Evolutionary conservation across 805 yeast species (phyloP), one percentile per base, ranked within the genome.

Genomic region (Ogataea siamensis): DNA sequence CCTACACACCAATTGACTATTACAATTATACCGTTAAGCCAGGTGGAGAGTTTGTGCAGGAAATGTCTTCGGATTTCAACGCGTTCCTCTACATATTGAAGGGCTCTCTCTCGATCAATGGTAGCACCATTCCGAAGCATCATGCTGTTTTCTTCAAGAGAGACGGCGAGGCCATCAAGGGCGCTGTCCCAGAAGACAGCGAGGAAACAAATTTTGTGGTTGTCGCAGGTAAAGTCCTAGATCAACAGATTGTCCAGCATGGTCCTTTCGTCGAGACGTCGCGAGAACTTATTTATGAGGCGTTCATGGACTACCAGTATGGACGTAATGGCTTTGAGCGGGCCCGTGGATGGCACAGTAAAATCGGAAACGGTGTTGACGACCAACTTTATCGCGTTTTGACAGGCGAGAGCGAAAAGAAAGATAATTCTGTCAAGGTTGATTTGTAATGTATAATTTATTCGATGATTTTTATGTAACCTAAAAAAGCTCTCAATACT

Each of bases 191-290:
- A n/a, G 71, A 60, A 15, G 49, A 54, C 13, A 69, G 70, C 7
- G 64, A 67, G 24, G 67, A 64, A 22, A 64, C 87, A 2, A 78
- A 81, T 49, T 80, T 87, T 54, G 80, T 83, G 4, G 47, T 87
- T n/a, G 67, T 87, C 45, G 93, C 87, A 21, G 95, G 95, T 40
- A 62, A 83, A 57, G 73, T 74, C 14, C 65, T 86, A 40, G 74
- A 85, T 50, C 95, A 87, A 65, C 75, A 78, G 12, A 70, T 83
- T 39, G 83, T 86, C 21, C 96, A 88, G 57, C 82, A 87, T 57
- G 96, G 96, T 12, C 96, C 96, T 10, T 89, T 88, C 56, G 96
- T 88, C 13, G 91, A 85, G 45, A 75, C 84, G 6, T 64, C 82
- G 15, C 70, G 71, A 38, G 83, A 78, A 36, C 76, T 75, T 46